Conservation (phyloP, 2,329 filamentous ascomycete species). For the Penicillium decumbens region DNA sequence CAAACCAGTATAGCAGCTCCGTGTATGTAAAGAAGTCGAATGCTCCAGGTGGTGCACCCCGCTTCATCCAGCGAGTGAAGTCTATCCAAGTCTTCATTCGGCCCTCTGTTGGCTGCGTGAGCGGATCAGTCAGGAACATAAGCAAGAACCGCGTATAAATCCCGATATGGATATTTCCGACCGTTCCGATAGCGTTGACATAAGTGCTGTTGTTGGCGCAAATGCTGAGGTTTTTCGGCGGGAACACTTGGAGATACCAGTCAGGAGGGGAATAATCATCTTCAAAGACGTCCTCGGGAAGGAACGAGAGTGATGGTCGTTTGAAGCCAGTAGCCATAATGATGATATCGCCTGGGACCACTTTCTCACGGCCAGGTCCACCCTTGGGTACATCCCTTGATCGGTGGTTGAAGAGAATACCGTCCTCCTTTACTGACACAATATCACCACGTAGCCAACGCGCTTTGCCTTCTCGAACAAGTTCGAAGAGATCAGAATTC, state of each 20-base stretch:
- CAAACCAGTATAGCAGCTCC: background rate
- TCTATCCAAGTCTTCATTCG: constrained; percentile 3
- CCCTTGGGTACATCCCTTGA: background rate
- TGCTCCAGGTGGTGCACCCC: background rate
- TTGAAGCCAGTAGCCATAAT: background rate
- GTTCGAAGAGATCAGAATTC: background rate
- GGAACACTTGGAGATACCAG: background rate
- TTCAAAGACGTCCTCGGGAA: background rate
- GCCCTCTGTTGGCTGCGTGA: background rate
- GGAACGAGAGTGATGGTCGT: background rate
- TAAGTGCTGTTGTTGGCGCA: background rate
- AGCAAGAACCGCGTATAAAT: background rate
- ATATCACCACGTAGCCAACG: background rate
- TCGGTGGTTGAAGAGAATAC: background rate
- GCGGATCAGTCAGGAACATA: background rate
- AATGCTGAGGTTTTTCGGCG: background rate
- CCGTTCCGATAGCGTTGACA: background rate
- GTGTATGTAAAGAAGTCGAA: constrained; percentile 1
- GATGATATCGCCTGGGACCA: background rate
- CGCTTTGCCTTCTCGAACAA: background rate
- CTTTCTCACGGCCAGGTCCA: background rate
- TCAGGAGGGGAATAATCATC: background rate
- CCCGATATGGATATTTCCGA: background rate
- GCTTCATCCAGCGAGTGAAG: constrained; percentile 3
- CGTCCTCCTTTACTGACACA: background rate